Evolutionary conservation across 768 basidiomycete species (phyloP).

Genomic region (Leccinellum albellum): DNA sequence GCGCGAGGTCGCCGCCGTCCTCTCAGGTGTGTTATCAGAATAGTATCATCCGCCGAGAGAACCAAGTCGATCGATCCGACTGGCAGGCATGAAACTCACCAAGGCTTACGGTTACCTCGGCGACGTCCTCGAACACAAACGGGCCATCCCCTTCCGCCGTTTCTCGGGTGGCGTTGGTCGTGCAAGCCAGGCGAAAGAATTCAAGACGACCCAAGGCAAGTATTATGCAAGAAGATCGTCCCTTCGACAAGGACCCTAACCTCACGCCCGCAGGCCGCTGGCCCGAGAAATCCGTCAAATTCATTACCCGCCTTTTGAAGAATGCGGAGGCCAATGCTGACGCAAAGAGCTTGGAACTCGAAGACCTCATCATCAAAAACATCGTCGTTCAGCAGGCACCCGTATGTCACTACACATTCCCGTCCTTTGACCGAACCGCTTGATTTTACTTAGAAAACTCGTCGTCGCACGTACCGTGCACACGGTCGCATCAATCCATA

Average conservation of each 20-base stretch:
- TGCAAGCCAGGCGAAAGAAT: slow-evolving; percentile 92
- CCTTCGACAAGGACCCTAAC: background rate
- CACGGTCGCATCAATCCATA: slow-evolving; percentile 99
- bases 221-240: slow-evolving; percentile 9
- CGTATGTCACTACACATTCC: slow-evolving; percentile 44
- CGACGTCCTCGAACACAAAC: slow-evolving; percentile 95
- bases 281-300: slow-evolving; percentile 98
- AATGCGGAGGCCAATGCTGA: slow-evolving; percentile 99
- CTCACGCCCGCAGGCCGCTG: slow-evolving; percentile 74
- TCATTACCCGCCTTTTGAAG: slow-evolving; percentile 91
- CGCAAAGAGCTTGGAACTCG: slow-evolving; percentile 90
- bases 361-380: slow-evolving; percentile 92
- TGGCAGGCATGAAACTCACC: slow-evolving; percentile 79
- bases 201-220: slow-evolving; percentile 93
- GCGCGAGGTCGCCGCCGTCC: slow-evolving; percentile 95
- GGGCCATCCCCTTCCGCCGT: slow-evolving; percentile 93
- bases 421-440: slow-evolving; percentile 2
- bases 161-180: slow-evolving; percentile 95
- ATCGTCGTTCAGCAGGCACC: slow-evolving; percentile 99
- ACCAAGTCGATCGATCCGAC: slow-evolving; percentile 1
- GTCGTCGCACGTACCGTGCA: slow-evolving; percentile 97
- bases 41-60: background rate
- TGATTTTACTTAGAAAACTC: slow-evolving; percentile 71
- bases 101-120: slow-evolving; percentile 95
- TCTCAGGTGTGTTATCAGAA: slow-evolving; percentile 60